Evolutionary conservation across 306 rosid genomes (phyloP), one percentile per base, ranked within the genome.

Genomic region (Argentina anserina): DNA sequence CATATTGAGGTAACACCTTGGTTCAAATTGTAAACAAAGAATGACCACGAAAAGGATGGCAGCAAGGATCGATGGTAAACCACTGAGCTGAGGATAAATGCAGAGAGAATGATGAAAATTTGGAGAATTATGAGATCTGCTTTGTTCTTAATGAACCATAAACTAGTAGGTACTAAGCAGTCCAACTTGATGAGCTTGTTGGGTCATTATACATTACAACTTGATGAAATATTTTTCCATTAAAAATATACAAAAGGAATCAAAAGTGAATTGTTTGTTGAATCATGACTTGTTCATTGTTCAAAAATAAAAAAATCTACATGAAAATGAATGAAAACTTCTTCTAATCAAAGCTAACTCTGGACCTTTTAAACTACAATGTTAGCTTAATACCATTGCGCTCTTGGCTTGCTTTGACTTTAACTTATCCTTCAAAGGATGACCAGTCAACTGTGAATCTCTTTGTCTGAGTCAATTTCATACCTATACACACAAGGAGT

Each of bases 361-460:
- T 52, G 59, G 7, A 52, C 59, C 37, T 34, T 23, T 50, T 2
- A n/a, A 7, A 49, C 56, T 3, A 46, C 9, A 0, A 0, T 49
- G 20, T 46, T 1, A 4, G 52, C 52, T 36, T 39, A 36, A 39
- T 9, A 39, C 8, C 42, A 0, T 40, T 40, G 3, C 64, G 39
- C 9, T 14, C 21, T 14, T 36, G 25, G 74, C 11, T 55, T 70
- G 50, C 49, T 55, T 31, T 15, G 65, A 39, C 65, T 23, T 70
- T 8, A 41, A 53, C 74, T 34, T 49, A 37, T 23, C 65, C 52
- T 70, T 15, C 25, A 3, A 58, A 61, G 47, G 34, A n/a, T n/a
- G 72, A 71, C 76, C 55, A 58, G 86, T 84, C 90, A 79, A 86
- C 85, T 31, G 29, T 37, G 75, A 74, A 83, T 62, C 71, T 45